A percentile compares a stretch with the other conserved stretches of the same genome.
Conservation (phyloP, 78 protist genomes). For the Dictyostelium brefeldianum region DNA sequence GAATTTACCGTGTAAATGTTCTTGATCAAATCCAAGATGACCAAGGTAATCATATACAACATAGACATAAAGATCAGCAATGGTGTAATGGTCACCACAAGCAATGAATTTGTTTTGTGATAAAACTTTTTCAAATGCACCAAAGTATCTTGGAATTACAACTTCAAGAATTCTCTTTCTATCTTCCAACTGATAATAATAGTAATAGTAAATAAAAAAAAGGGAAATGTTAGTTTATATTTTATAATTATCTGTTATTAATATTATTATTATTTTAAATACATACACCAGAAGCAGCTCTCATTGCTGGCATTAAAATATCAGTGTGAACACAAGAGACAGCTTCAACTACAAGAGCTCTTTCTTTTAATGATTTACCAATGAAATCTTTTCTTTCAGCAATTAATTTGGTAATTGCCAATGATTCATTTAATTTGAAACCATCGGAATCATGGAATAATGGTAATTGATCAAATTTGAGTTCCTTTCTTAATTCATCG, state of each 20-base stretch:
- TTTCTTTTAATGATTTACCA: constrained; percentile 20
- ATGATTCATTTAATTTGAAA: constrained; percentile 22
- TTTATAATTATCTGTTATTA: neutral
- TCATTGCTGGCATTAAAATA: constrained; percentile 1
- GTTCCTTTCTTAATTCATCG: neutral
- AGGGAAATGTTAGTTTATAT: neutral
- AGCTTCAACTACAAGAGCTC: neutral
- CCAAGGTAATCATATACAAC: constrained; percentile 25
- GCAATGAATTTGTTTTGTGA: neutral
- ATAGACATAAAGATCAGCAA: constrained; percentile 15
- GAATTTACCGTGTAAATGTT: neutral
- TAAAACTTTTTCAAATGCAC: neutral
- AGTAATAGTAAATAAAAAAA: neutral
- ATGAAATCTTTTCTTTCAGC: constrained; percentile 3
- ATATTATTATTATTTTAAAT: neutral
- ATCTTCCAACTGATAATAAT: neutral
- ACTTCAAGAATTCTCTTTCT: neutral
- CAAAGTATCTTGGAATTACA: constrained; percentile 14
- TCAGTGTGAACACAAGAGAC: neutral
- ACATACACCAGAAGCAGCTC: neutral
- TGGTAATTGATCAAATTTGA: constrained; percentile 41
- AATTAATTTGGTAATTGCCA: constrained; percentile 2
- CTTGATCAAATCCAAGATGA: neutral
- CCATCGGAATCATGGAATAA: constrained; percentile 3
- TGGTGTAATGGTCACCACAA: neutral